Base-by-base conservation (phyloP, 305 asterid genomes). In the Rubia peregrina region DNA sequence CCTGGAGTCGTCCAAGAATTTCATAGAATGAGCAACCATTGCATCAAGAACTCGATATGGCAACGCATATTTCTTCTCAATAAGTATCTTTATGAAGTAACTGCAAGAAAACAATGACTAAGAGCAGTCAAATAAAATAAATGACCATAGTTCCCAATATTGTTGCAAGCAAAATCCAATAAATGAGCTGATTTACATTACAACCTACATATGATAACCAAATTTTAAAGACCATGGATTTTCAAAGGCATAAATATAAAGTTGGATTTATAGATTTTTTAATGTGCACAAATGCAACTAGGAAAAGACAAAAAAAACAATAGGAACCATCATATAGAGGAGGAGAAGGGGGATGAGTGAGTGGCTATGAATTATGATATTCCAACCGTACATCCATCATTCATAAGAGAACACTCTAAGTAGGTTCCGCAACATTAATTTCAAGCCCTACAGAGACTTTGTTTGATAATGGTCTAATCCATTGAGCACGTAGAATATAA, bases 21-120 rank as follows among this genome's bases (percentile, higher is more conserved):
- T 88, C 98, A 87, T 83, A 77, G 89, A 94, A 79, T 91, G 98
- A 78, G 84, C 85, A 67, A 88, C 96, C 89, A 94, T 84, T 30
- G 96, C 95, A 81, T 93, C 97, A 59, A 93, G 90, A n/a, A 88
- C 98, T 68, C 96, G 96, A 77, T 91, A 93, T 53, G 98, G 96
- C 85, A 93, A 82, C 24, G 97, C 97, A 57, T 91, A 94, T 84
- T 94, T 94, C 95, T 94, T 91, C 87, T 91, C 98, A 46, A 90
- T 79, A 61, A 94, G 80, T 74, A 87, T 70, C 86, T 86, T 88
- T 33, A 85, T 86, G 77, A 90, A 90, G 78, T 85, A 88, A 83
- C 96, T 88, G 90, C 89, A 85, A 55, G 67, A 76, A 51, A 75
- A 49, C 61, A 71, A 41, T 67, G 38, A 77, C 22, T 61, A 49